Conservation (phyloP, 148 eudicot genomes). For the Dysphania ambrosioides region DNA sequence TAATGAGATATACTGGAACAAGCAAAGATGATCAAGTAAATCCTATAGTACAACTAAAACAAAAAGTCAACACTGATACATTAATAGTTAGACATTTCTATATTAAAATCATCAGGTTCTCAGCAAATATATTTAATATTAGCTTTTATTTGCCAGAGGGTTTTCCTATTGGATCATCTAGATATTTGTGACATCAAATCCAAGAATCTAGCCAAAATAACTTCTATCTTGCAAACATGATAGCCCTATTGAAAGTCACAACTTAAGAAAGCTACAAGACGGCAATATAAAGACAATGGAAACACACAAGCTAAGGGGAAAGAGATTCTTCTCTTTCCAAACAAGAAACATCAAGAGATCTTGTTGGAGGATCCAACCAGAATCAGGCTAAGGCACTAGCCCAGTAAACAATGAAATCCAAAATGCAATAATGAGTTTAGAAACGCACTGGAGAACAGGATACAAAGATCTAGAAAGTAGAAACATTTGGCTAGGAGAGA, state of each 20-base stretch:
- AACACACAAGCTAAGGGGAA: neutral
- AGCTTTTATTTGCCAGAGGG: no score
- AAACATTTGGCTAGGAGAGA: neutral
- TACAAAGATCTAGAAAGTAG: slow-evolving; percentile 5
- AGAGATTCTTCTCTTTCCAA: neutral
- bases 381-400: no score
- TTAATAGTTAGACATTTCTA: no score
- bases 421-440: neutral
- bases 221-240: no score
- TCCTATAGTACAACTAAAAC: neutral
- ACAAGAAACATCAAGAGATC: neutral
- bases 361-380: neutral
- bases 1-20: slow-evolving; percentile 20
- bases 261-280: neutral
- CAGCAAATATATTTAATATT: no score
- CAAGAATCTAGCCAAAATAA: no score
- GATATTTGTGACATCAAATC: neutral
- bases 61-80: neutral
- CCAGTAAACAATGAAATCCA: neutral
- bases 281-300: neutral
- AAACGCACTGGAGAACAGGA: neutral
- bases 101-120: neutral
- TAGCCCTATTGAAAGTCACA: no score
- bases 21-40: neutral
- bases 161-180: neutral